phyloP scores from a whole-genome alignment of 495 filamentous ascomycete species.

The Cercophora newfieldiana region DNA sequence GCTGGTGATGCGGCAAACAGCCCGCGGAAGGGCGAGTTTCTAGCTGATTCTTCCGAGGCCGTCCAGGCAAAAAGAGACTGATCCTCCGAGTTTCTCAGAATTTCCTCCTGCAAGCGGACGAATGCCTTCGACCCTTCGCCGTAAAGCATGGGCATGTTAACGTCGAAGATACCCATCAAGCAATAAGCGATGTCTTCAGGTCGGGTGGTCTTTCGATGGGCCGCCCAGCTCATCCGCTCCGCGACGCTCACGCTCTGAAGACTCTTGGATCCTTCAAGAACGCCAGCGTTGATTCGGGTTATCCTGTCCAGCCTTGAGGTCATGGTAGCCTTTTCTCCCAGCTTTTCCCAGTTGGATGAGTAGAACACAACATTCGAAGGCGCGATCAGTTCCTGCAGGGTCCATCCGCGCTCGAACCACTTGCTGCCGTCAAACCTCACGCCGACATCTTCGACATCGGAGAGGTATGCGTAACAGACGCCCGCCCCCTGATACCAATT shows the following conservation, averaged over 20 bases:
- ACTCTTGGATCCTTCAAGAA: neutral
- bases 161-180: slow-evolving; percentile 22
- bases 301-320: neutral
- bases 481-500: slow-evolving; percentile 28
- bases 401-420: no score
- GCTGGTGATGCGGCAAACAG: no score
- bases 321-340: slow-evolving; percentile 12
- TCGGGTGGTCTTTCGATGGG: slow-evolving; percentile 12
- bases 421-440: slow-evolving; percentile 31
- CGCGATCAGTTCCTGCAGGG: no score
- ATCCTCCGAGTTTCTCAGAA: slow-evolving; percentile 8
- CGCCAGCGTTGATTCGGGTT: slow-evolving; percentile 3
- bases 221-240: slow-evolving; percentile 21
- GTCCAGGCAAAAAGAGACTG: neutral
- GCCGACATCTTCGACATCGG: slow-evolving; percentile 22
- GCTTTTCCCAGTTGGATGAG: slow-evolving; percentile 26
- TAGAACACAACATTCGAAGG: slow-evolving; percentile 28
- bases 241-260: slow-evolving; percentile 1
- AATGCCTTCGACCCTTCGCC: slow-evolving; percentile 25
- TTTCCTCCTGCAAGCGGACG: slow-evolving; percentile 18
- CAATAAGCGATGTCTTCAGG: slow-evolving; percentile 23
- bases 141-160: slow-evolving; percentile 25
- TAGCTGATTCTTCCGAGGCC: no score
- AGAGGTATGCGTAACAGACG: slow-evolving; percentile 37
- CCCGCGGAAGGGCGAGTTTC: no score